Percentiles rank a stretch among this genome's conserved stretches.
phyloP scores from a whole-genome alignment of 495 filamentous ascomycete genomes.

The Tetracladium setigerum region DNA sequence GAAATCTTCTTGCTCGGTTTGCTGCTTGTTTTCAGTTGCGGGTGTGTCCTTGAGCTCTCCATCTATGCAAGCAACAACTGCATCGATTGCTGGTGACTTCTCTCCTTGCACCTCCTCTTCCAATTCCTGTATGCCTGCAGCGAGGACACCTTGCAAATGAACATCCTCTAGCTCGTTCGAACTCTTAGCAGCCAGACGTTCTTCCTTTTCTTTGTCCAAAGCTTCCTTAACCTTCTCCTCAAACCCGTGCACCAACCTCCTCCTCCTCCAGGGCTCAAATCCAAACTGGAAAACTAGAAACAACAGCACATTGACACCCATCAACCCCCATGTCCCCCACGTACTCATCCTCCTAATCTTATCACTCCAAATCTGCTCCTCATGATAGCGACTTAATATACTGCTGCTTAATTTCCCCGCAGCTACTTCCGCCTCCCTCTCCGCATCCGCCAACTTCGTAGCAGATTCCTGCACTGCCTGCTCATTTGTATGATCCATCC shows the following conservation, averaged over 20 bases:
- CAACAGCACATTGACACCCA: conserved; percentile 90
- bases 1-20: conserved; percentile 9
- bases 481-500: conserved; percentile 88
- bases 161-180: conserved; percentile 4
- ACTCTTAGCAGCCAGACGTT: background rate
- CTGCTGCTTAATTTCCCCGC: conserved; percentile 62
- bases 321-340: conserved; percentile 96
- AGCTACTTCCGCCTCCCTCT: conserved; percentile 70
- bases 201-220: conserved; percentile 61
- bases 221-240: conserved; percentile 74
- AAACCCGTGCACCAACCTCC: conserved; percentile 67
- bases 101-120: conserved; percentile 12
- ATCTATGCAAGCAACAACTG: conserved; percentile 10
- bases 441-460: conserved; percentile 60
- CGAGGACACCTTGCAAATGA: conserved; percentile 8
- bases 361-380: conserved; percentile 99
- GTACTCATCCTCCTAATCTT: conserved; percentile 93
- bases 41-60: conserved; percentile 8
- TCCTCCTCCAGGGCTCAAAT: conserved; percentile 89
- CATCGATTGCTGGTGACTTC: conserved; percentile 14
- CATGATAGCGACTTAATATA: conserved; percentile 89
- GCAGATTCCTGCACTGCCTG: conserved; percentile 73
- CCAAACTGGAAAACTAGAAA: conserved; percentile 85
- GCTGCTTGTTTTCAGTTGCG: conserved; percentile 2
- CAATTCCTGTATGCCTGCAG: conserved; percentile 11